Evolutionary conservation across 2,329 filamentous ascomycete genomes (phyloP), one percentile per base, ranked within the genome.

Genomic region (Penicillium decumbens): DNA sequence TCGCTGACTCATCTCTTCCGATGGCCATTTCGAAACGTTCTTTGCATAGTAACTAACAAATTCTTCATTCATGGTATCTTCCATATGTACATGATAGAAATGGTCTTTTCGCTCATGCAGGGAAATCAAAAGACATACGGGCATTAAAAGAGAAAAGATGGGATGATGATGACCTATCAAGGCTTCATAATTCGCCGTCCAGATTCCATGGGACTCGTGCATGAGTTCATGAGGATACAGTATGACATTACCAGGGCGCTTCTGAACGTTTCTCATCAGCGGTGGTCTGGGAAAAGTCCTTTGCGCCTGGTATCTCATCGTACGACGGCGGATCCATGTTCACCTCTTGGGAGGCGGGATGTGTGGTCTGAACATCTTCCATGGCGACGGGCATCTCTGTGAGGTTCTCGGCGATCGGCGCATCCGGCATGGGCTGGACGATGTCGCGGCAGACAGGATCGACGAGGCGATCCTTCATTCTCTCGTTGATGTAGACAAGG

Each of bases 401-500:
- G 13, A 23, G 12, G n/a, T 45, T 42, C 2, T 43, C 35, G 38
- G 42, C 28, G 6, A 37, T 37, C 7, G 42, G 28, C 12, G 37
- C 40, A 23, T 49, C 51, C 10, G 56, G 15, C 12, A 55, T 45
- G 6, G 37, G 24, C 25, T 66, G 60, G 15, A 57, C 39, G 30
- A 73, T 59, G n/a, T 78, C 69, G 43, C 78, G 71, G 56, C 70
- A 74, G n/a, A 84, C 76, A 3, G 80, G 78, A 51, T 84, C 73
- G 3, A 82, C 80, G 18, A 83, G 65, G 12, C 80, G 68, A 39
- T 82, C 75, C 61, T 83, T 84, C 59, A 80, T 72, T 29, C 81
- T 74, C 45, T 87, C 86, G 38, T 80, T 78, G n/a, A 95, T 84
- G 61, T 95, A 95, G 37, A 90, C 89, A 20, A 93, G 78, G 65